These are phyloP conservation scores for Saitozyma sp. DNA, from an alignment of 768 basidiomycete genomes.

Conservation along the genomic window DNA sequence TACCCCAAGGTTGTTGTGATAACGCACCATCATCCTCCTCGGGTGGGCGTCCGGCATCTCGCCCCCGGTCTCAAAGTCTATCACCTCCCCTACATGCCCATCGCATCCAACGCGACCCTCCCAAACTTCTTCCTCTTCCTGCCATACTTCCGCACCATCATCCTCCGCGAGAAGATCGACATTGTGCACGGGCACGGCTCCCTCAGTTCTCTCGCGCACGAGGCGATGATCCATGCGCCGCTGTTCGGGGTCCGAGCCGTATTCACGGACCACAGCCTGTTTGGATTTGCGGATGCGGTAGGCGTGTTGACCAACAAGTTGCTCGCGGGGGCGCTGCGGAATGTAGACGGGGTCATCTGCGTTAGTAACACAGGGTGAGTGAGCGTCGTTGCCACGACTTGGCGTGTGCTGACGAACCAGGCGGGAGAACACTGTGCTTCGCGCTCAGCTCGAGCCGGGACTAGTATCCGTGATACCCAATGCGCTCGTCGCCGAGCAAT, in stretches of 20 bases:
- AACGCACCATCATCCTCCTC: conserved; percentile 84
- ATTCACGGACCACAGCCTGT: conserved; percentile 95
- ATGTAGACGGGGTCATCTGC: conserved; percentile 91
- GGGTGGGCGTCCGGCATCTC: conserved; percentile 87
- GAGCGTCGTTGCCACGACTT: not conserved
- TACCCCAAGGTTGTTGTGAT: conserved; percentile 78
- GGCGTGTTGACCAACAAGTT: conserved; percentile 97
- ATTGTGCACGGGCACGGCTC: conserved; percentile 90
- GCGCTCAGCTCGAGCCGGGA: conserved; percentile 70
- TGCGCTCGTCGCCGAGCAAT: conserved; percentile 80
- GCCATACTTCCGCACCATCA: conserved; percentile 85
- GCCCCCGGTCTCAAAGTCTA: conserved; percentile 77
- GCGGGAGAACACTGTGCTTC: conserved; percentile 93
- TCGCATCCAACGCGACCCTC: conserved; percentile 89
- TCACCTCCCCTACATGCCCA: conserved; percentile 76
- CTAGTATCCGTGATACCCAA: conserved; percentile 92
- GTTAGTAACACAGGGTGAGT: conserved; percentile 93
- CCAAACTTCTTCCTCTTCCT: conserved; percentile 91
- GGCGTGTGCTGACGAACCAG: conserved; percentile 55
- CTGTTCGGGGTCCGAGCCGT: conserved; percentile 77
- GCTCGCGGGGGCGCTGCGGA: conserved; percentile 76
- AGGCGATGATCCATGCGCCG: conserved; percentile 86
- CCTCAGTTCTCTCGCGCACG: conserved; percentile 85
- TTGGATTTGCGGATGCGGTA: conserved; percentile 95
- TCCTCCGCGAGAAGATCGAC: conserved; percentile 80